These are phyloP conservation scores for Malus hybrid DNA, from an alignment of 331 rosid species.

Conservation along the genomic window DNA sequence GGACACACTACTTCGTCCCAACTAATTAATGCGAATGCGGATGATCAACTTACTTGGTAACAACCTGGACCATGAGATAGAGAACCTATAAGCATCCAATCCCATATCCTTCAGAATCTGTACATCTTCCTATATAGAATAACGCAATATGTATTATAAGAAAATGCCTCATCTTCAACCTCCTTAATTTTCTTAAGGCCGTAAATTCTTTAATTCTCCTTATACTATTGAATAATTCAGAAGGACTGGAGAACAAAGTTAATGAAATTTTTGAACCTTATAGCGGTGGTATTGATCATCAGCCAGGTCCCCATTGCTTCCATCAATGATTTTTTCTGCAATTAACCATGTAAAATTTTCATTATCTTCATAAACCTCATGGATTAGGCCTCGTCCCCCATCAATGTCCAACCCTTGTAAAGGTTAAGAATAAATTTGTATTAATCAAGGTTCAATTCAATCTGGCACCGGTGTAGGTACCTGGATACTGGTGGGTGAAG, in stretches of 20 bases:
- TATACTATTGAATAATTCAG: no score
- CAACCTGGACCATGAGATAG: constrained; percentile 55
- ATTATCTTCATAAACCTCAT: no score
- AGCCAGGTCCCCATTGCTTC: constrained; percentile 29
- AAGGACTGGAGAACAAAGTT: no score
- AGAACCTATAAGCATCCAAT: constrained; percentile 45
- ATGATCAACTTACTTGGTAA: constrained; percentile 33
- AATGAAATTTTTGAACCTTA: constrained; percentile 19
- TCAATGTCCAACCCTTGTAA: no score
- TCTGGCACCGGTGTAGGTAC: no score
- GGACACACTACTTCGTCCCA: no score
- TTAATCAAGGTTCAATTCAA: no score
- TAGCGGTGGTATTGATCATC: constrained; percentile 42
- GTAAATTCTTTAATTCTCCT: no score
- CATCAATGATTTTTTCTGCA: constrained; percentile 40
- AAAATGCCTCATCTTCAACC: not conserved
- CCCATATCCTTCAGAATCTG: constrained; percentile 44
- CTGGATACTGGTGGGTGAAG: no score
- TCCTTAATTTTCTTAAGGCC: no score
- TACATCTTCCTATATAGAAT: constrained; percentile 19
- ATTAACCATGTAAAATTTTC: not conserved
- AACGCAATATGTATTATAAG: not conserved
- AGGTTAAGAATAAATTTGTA: no score
- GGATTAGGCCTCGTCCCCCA: no score
- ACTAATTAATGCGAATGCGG: not conserved